Evolutionary conservation across 106 monocot genomes (phyloP), one percentile per base, ranked within the genome.

Genomic region (Ottelia alismoides): DNA sequence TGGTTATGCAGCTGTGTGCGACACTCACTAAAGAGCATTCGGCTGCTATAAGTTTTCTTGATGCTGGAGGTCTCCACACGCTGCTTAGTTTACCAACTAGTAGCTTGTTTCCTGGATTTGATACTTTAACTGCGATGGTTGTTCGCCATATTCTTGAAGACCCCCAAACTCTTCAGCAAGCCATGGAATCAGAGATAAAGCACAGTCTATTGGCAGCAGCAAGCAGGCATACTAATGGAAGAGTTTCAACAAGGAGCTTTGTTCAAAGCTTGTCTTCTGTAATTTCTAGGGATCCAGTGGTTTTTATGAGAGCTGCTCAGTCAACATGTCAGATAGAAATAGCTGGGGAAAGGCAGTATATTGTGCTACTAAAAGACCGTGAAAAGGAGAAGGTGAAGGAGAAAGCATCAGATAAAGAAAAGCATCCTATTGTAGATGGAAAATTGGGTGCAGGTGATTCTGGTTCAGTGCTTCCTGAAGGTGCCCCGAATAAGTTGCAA

Each of bases 91-190:
- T 99, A 57, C 98, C 98, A 25, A 70, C 76, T 18, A 69, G 65
- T 53, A 77, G 98, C 50, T 70, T 99, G 26, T 99, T 99, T 76
- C 61, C 98, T 68, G 98, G 98, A 43, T 99, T 86, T 58, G 90
- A 90, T 68, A 80, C 55, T 65, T 57, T 99, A 23, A 85, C 90
- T 53, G 69, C 90, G 67, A 65, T 79, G 45, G 78, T 99, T 28
- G 75, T 99, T 16, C 82, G 98, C 23, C 98, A 99, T 60, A 99
- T 99, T 76, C 69, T 99, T 32, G 98, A 99, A 71, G 98, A 99
- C 62, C 80, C 98, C 1, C 71, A 90, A 49, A 99, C 98, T 30
- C 82, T 99, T 44, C 98, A 99, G 65, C 98, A 99, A 64, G 86
- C 86, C 23, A 99, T 99, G 98, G 98, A 99, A 64, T 67, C 83